Evolutionary conservation across 106 monocot species (phyloP).

Genomic region (Acorus gramineus): DNA sequence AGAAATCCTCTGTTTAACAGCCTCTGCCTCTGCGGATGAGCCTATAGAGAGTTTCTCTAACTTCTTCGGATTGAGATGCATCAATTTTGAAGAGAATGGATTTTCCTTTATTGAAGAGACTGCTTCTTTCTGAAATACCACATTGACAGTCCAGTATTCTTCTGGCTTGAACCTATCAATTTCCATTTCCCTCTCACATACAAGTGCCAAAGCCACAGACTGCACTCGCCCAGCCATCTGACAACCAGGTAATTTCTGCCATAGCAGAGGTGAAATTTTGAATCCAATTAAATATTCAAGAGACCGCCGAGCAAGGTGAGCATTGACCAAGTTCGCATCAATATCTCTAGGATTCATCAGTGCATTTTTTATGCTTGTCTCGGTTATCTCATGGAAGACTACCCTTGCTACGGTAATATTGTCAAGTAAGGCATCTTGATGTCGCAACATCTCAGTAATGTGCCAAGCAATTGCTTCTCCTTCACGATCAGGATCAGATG

Average conservation of each 20-base stretch:
- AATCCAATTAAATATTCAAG: conserved; percentile 98
- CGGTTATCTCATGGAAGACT: conserved; percentile 97
- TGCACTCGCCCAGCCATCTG: conserved; percentile 97
- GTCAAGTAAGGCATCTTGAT: conserved; percentile 73
- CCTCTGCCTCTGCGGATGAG: conserved; percentile 38
- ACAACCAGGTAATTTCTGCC: conserved; percentile 94
- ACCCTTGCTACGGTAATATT: conserved; percentile 65
- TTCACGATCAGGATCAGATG: conserved; percentile 97
- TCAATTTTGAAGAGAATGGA: conserved; percentile 40
- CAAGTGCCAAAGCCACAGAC: conserved; percentile 84
- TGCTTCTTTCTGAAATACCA: conserved; percentile 25
- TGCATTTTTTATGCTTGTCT: conserved; percentile 69
- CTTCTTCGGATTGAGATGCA: conserved; percentile 53
- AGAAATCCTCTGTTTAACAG: conserved; percentile 37
- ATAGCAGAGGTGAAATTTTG: conserved; percentile 84
- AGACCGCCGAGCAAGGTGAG: conserved; percentile 89
- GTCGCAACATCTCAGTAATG: conserved; percentile 79
- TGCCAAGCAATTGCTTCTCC: conserved; percentile 99
- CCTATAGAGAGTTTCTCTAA: conserved; percentile 65
- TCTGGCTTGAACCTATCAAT: conserved; percentile 69
- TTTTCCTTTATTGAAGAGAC: neutral
- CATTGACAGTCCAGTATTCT: conserved; percentile 70
- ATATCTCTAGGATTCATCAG: conserved; percentile 65
- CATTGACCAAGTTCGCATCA: conserved; percentile 83
- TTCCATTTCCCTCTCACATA: conserved; percentile 87